Base-by-base conservation (phyloP, 2,329 filamentous ascomycete species). In the Colletotrichum agaves region DNA sequence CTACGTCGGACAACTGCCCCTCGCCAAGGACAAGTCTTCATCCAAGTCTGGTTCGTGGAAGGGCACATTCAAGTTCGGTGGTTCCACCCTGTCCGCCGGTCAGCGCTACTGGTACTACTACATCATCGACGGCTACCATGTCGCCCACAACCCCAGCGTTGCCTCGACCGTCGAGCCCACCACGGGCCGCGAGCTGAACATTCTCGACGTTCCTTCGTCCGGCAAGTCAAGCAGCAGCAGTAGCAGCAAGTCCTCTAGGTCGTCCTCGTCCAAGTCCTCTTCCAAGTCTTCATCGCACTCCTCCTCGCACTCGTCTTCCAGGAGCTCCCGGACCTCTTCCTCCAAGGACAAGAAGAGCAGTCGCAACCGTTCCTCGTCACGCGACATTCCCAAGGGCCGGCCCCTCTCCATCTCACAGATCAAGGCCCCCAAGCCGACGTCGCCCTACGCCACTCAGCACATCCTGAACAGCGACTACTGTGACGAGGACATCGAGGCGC, bases 81-180 rank as follows among this genome's bases (percentile, higher is more conserved):
- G 91, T 78, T 83, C 89, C 70, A 95, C 93, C 69, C 88, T 98
- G 75, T 90, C 95, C 85, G 86, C 93, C 75, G 94, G 95, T 79
- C 90, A 93, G 79, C 91, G 95, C 79, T 98, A 98, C 90, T 99
- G 96, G 96, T 99, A 98, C 90, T 99, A 99, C 90, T 99, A 98
- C 88, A 98, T 98, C 90, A 96, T 98, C 81, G 96, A 99, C 81
- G 96, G 96, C 75, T 98, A 98, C 89, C 94, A 98, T 81, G 91
- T 97, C 80, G 94, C 94, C 70, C 95, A 98, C 87, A 96, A 98
- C 84, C 94, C 95, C 74, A 93, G 92, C 80, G 91, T 94, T 79
- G 86, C 92, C 76, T 95, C 91, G 78, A 97, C 93, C 78, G 91
- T 92, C 73, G 96, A 99, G 87, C 94, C 95, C 78, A 98, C 94